Conservation (phyloP, 352 stramenopile genomes). For the Pythium dissotocum region DNA sequence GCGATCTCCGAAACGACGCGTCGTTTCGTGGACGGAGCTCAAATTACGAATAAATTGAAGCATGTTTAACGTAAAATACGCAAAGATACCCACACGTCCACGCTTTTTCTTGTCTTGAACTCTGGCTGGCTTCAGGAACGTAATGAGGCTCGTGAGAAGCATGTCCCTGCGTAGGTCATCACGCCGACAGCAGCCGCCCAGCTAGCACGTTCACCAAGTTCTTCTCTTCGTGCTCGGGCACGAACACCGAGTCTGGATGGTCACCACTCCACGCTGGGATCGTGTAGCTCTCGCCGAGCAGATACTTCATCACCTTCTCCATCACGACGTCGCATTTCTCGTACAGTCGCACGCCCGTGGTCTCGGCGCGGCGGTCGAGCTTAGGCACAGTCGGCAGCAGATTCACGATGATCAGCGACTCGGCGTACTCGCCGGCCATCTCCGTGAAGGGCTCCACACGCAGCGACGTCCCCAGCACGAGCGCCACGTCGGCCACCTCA, state of each 20-base stretch:
- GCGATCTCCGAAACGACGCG: slow-evolving; percentile 18
- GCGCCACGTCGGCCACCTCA: slow-evolving; percentile 68
- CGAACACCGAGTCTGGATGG: slow-evolving; percentile 62
- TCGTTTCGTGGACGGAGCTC: slow-evolving; percentile 8
- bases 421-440: slow-evolving; percentile 78
- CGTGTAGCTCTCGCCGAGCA: slow-evolving; percentile 57
- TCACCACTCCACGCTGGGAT: slow-evolving; percentile 62
- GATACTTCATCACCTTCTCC: slow-evolving; percentile 69
- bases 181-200: slow-evolving; percentile 50
- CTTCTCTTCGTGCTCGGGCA: slow-evolving; percentile 69
- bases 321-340: slow-evolving; percentile 79
- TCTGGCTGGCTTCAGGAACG: too few relatives aligned
- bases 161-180: background rate
- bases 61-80: slow-evolving; percentile 1
- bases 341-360: slow-evolving; percentile 68
- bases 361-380: slow-evolving; percentile 65
- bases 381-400: slow-evolving; percentile 69
- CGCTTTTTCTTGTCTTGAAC: too few relatives aligned
- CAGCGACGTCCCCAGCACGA: slow-evolving; percentile 78
- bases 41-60: background rate
- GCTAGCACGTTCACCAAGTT: slow-evolving; percentile 81
- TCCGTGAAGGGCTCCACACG: slow-evolving; percentile 79
- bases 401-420: slow-evolving; percentile 77
- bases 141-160: background rate
- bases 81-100: background rate